Conservation (phyloP, 768 basidiomycete genomes). For the Sutorius australiensis region DNA sequence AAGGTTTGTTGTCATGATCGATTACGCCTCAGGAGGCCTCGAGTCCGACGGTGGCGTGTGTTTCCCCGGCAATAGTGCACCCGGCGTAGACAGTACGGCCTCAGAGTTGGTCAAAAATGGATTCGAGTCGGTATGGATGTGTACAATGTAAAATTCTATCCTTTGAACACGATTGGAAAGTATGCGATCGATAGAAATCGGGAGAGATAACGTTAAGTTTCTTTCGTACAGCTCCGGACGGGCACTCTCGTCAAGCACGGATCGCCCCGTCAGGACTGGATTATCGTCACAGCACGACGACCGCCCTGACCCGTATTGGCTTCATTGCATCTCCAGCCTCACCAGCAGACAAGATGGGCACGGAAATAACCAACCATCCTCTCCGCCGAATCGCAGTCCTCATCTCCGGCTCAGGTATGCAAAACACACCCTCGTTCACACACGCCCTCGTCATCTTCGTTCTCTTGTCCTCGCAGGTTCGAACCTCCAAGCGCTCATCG, state of each 20-base stretch:
- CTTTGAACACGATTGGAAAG: not conserved
- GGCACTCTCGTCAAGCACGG: not conserved
- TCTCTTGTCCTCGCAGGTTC: slow-evolving; percentile 55
- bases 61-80: not conserved
- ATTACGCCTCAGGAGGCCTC: not conserved
- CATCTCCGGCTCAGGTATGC: slow-evolving; percentile 62
- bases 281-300: slow-evolving; percentile 4
- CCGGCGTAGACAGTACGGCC: not conserved
- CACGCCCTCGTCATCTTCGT: not conserved
- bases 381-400: slow-evolving; percentile 34
- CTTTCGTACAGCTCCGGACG: not conserved
- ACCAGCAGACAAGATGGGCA: slow-evolving; percentile 3
- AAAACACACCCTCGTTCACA: not conserved
- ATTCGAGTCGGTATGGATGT: not conserved
- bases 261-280: not conserved
- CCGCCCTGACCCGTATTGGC: slow-evolving; percentile 2
- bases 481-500: slow-evolving; percentile 94
- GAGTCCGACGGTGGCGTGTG: too few species aligned
- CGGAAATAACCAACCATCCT: not conserved
- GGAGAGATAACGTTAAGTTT: not conserved
- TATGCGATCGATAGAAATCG: not conserved
- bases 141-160: not conserved
- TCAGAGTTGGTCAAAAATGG: not conserved
- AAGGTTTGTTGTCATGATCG: not conserved
- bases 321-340: not conserved